Base-by-base conservation (phyloP, 345 rosid species). In the Gossypium thurberi region DNA sequence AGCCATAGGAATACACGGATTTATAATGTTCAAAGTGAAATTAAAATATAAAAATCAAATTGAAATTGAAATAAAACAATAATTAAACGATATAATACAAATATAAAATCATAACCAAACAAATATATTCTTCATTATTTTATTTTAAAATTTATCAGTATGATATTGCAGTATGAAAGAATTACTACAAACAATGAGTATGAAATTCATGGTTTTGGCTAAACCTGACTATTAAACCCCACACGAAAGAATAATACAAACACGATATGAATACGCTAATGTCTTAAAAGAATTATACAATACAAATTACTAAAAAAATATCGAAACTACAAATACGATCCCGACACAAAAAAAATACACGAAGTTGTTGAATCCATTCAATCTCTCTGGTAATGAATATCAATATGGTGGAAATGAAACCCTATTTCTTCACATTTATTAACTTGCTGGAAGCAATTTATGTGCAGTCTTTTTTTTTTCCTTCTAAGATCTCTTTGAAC, bases 401-500 rank as follows among this genome's bases (percentile, higher is more conserved):
- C 67, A 63, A 63, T 63, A 63, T 11, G 51, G 51, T 6, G 70
- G 70, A 65, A 21, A 4, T 44, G 53, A 44, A 12, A 15, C 53
- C 1, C 40, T 20, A 25, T 65, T 14, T 44, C 69, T 65, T 65
- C 37, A 20, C 53, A 20, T 65, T 18, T 65, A 1, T 23, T 12
- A n/a, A 21, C n/a, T 43, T 46, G 70, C 70, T 3, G 12, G 40
- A 65, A 42, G 51, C 28, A 33, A 20, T 65, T 44, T n/a, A 9
- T 20, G 13, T 64, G 63, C 50, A 47, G 37, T 23, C 4, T 2
- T 11, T 12, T 4, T 43, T 44, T 8, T 8, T 28, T 33, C 37
- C 3, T 74, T 75, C 72, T 75, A 78, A 3, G 82, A 69, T 65
- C 78, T 84, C 44, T 87, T 78, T 52, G 97, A 88, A 63, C 76